Evolutionary conservation across 176 grass and related monocot genomes (phyloP).

Genomic region (Metroxylon sagu): DNA sequence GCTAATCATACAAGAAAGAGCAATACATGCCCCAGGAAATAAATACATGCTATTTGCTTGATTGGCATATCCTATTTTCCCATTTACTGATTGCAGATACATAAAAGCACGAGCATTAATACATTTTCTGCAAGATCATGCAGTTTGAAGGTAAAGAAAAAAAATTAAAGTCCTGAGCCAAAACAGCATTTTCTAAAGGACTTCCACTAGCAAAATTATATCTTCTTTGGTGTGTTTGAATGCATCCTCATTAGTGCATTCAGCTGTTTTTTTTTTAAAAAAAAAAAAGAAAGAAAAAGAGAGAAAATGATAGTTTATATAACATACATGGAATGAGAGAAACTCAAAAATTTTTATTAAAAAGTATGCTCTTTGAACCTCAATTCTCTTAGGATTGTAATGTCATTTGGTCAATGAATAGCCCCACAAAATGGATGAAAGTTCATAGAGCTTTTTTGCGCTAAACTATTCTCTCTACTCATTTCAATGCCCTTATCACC

Average conservation of each 20-base stretch:
- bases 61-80: conserved; percentile 63
- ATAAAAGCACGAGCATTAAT: conserved; percentile 13
- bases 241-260: conserved; percentile 88
- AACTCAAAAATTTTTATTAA: no score
- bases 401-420: no score
- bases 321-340: no score
- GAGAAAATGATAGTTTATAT: no score
- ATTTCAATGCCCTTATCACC: no score
- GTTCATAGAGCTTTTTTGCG: no score
- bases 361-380: no score
- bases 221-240: conserved; percentile 82
- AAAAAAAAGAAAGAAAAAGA: no score
- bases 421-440: no score
- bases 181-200: conserved; percentile 66
- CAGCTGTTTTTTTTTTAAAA: no score
- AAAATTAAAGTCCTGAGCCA: conserved; percentile 46
- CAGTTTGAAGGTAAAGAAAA: conserved; percentile 6
- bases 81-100: conserved; percentile 38
- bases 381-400: no score
- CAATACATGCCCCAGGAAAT: conserved; percentile 84
- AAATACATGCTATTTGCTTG: conserved; percentile 99
- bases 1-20: conserved; percentile 1
- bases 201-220: conserved; percentile 96
- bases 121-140: neutral
- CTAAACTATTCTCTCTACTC: no score